phyloP scores from a whole-genome alignment of 768 basidiomycete species.

The Kwoniella shandongensis region DNA sequence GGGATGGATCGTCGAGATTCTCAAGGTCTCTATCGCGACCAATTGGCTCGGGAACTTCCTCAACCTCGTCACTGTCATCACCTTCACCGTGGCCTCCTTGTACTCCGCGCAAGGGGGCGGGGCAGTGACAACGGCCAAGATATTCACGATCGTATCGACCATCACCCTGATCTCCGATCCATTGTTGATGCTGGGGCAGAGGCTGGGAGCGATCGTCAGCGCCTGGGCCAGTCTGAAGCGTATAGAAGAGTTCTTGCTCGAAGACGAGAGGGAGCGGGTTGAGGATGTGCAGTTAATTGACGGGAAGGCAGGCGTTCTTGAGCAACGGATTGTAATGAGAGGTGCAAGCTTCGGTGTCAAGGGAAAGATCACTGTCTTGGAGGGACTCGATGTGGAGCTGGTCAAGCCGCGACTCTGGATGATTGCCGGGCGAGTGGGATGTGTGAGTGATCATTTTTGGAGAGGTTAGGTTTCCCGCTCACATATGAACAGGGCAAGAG shows the following conservation, averaged over 20 bases:
- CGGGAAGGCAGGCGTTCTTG: neutral
- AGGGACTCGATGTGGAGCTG: conserved; percentile 10
- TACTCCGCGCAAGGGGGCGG: conserved; percentile 1
- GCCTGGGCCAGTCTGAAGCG: conserved; percentile 27
- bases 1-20: conserved; percentile 12
- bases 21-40: conserved; percentile 16
- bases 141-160: conserved; percentile 25
- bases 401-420: conserved; percentile 17
- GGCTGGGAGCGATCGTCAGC: conserved; percentile 2
- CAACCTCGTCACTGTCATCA: conserved; percentile 11
- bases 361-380: conserved; percentile 3
- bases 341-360: conserved; percentile 19
- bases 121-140: conserved; percentile 17
- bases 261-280: conserved; percentile 7
- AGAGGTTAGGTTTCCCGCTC: neutral
- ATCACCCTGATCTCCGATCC: conserved; percentile 24
- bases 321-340: neutral
- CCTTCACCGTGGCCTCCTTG: conserved; percentile 21
- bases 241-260: conserved; percentile 18
- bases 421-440: conserved; percentile 23
- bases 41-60: conserved; percentile 22
- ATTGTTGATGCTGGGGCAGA: conserved; percentile 25
- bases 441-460: conserved; percentile 8
- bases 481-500: conserved; percentile 23
- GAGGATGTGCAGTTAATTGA: too few relatives aligned